Evolutionary conservation across 108 stramenopile genomes (phyloP), one percentile per base, ranked within the genome.

Genomic region (Stephanodiscus triporus): DNA sequence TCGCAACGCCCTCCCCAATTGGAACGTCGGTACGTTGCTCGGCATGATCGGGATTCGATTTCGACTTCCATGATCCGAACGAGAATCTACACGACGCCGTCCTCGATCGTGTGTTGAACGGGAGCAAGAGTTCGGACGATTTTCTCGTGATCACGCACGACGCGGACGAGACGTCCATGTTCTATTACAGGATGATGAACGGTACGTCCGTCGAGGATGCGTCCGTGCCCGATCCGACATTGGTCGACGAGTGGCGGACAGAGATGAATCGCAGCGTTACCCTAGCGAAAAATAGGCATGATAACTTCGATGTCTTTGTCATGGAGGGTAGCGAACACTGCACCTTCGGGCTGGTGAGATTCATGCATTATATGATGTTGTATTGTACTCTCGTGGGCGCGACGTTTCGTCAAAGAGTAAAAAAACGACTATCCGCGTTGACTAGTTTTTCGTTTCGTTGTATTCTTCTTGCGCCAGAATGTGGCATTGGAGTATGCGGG

Each of bases 311-410:
- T 17, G 68, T 65, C 1, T 87, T 63, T 58, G 47, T 78, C 27
- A 80, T 82, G 47, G 78, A 82, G 13, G 74, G 70, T 22, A 61
- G 66, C 19, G 86, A 61, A 1, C 86, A 87, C 37, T 87, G 86
- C 57, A 72, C 68, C 0, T 87, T 82, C 66, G 78, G 86, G 11
- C 43, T 84, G 74, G 80, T 81, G 47, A 62, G 22, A 53, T 50
- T 58, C 19, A 6, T 30, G 55, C 1, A 6, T 49, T 24, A 13
- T 23, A 6, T 70, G 48, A 16, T 24, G 9, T 61, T 20, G 13
- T 36, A 0, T 32, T 49, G 16, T 1, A 24, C 36, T 70, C n/a
- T n/a, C n/a, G n/a, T n/a, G n/a, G n/a, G n/a, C n/a, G n/a, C n/a
- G n/a, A n/a, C n/a, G n/a, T n/a, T n/a, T n/a, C n/a, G n/a, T n/a